A percentile compares a stretch with the other conserved stretches of the same genome.
Evolutionary conservation across 2,329 filamentous ascomycete genomes (phyloP).

Genomic region (Penicillium glabrum): DNA sequence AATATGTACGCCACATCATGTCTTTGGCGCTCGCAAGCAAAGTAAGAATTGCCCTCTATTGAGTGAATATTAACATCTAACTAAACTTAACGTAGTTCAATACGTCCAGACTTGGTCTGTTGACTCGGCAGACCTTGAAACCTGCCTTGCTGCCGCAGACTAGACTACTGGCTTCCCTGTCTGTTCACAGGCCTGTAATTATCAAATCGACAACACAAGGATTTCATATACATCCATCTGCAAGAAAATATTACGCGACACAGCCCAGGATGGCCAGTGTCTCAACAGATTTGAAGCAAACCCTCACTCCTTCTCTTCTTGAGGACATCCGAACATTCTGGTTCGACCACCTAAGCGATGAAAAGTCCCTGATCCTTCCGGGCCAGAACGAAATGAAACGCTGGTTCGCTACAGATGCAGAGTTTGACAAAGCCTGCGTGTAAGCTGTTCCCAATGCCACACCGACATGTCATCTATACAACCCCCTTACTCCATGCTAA

Average conservation of each 20-base stretch:
- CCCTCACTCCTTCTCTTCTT: conserved; percentile 19
- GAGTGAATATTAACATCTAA: not conserved
- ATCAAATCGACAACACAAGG: not conserved
- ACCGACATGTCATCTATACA: not conserved
- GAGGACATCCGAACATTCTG: conserved; percentile 22
- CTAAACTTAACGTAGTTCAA: not conserved
- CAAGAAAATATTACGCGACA: conserved; percentile 5
- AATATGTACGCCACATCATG: conserved; percentile 1
- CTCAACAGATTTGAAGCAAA: conserved; percentile 8
- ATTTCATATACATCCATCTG: not conserved
- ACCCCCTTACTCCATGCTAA: not conserved
- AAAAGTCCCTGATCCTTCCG: conserved; percentile 19
- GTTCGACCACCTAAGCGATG: conserved; percentile 21
- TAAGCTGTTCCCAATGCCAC: conserved; percentile 4
- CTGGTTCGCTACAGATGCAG: conserved; percentile 18
- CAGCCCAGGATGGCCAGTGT: conserved; percentile 3
- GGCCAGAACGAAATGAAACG: conserved; percentile 17
- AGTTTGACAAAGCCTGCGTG: conserved; percentile 22
- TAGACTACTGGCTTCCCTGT: not conserved
- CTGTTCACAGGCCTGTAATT: not conserved
- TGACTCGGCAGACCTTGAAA: not conserved
- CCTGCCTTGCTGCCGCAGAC: not conserved
- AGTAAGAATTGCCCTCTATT: not conserved
- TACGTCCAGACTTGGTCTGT: not conserved
- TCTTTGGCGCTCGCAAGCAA: conserved; percentile 2